These are phyloP conservation scores for Aureobasidium sp. DNA, from an alignment of 2,329 filamentous ascomycete genomes.

Conservation along the genomic window DNA sequence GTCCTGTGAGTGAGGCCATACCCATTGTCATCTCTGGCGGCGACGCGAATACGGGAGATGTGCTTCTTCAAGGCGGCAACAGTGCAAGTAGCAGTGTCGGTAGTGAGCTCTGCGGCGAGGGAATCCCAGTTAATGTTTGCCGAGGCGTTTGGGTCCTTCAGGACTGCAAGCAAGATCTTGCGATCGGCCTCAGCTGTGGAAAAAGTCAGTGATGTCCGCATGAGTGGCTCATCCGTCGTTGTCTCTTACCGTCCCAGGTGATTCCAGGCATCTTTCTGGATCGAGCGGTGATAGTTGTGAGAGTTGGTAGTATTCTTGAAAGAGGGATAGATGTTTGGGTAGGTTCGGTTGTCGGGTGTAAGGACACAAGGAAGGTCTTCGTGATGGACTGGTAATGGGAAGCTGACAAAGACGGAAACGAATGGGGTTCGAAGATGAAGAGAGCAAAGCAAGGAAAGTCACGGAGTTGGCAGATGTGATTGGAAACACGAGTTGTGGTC, in stretches of 20 bases:
- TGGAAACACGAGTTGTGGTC: neutral
- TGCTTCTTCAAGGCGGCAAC: constrained; percentile 9
- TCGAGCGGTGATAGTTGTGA: neutral
- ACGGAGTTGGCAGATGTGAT: neutral
- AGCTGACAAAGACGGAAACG: neutral
- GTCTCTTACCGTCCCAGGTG: constrained; percentile 14
- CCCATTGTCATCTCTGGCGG: neutral
- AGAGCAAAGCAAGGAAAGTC: neutral
- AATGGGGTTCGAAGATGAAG: neutral
- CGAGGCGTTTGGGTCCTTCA: constrained; percentile 2
- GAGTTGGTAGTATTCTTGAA: neutral
- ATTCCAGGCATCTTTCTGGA: constrained; percentile 2
- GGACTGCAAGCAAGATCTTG: constrained; percentile 14
- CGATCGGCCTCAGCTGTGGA: constrained; percentile 14
- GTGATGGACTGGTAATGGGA: neutral
- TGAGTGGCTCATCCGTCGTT: neutral
- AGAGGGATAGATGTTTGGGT: neutral
- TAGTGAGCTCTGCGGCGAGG: constrained; percentile 9
- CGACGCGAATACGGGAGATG: neutral
- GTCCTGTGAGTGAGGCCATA: neutral
- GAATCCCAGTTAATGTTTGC: constrained; percentile 7
- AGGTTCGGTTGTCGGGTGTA: neutral
- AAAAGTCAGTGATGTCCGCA: neutral
- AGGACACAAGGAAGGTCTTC: neutral
- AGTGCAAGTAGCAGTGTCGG: constrained; percentile 2